Evolutionary conservation across 2,329 filamentous ascomycete genomes (phyloP).

Genomic region (Fusarium oxysporum): DNA sequence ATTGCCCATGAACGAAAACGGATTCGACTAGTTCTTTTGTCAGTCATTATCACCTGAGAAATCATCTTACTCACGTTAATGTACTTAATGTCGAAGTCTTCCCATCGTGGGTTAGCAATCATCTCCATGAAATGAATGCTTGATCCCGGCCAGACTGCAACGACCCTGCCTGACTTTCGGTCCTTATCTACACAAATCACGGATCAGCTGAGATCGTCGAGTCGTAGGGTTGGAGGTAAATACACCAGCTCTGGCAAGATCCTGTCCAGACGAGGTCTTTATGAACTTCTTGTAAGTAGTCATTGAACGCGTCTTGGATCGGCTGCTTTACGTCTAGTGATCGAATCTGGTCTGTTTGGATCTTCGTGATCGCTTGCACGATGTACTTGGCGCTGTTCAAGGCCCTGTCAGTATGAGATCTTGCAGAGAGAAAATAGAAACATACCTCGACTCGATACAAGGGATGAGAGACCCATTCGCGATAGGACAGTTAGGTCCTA

Average conservation of each 20-base stretch:
- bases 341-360: neutral
- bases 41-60: rapidly evolving
- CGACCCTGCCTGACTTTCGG: neutral
- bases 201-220: rapidly evolving
- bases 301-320: neutral
- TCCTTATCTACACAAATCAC: neutral
- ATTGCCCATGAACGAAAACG: neutral
- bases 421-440: neutral
- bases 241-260: neutral
- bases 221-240: rapidly evolving
- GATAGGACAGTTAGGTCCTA: neutral
- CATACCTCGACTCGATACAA: neutral
- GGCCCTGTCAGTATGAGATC: neutral
- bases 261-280: neutral
- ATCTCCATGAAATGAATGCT: neutral
- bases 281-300: neutral
- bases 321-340: neutral
- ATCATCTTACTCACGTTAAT: neutral
- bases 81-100: neutral
- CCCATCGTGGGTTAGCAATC: neutral
- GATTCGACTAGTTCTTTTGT: neutral
- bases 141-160: neutral
- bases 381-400: neutral
- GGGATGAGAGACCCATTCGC: neutral
- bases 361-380: neutral